Percentiles rank a stretch among this genome's conserved stretches.
phyloP scores from a whole-genome alignment of 768 basidiomycete species.

The Trametes meyenii region DNA sequence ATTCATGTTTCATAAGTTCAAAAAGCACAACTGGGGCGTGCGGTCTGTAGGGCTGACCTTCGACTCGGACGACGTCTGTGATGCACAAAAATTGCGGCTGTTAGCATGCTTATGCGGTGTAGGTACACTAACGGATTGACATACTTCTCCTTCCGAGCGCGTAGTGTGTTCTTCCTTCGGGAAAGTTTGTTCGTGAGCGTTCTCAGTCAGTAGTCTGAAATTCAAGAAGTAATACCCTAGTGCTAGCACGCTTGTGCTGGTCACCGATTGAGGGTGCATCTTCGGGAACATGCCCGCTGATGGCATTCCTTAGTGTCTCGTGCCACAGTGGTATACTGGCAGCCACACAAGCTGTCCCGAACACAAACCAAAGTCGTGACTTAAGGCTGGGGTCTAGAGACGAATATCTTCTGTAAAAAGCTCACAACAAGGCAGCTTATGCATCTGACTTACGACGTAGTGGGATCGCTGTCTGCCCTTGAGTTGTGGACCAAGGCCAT shows the following conservation, averaged over 20 bases:
- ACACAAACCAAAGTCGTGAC: conserved; percentile 3
- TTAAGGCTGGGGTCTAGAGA: neutral
- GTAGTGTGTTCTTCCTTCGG: too few relatives aligned
- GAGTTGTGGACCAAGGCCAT: neutral
- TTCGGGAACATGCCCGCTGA: neutral
- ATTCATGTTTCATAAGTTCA: neutral
- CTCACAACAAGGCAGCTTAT: neutral
- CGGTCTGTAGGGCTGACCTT: neutral
- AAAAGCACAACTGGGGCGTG: neutral
- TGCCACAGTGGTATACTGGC: conserved; percentile 8
- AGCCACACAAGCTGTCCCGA: conserved; percentile 5
- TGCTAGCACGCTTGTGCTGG: too few relatives aligned
- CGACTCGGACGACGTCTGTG: neutral
- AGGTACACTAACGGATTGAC: neutral
- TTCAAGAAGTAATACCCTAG: neutral
- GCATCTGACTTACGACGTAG: neutral
- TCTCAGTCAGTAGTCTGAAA: too few relatives aligned
- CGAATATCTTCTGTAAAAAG: too few relatives aligned
- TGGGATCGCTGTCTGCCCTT: neutral
- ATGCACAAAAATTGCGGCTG: too few relatives aligned
- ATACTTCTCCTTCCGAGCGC: neutral
- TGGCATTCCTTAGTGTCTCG: neutral
- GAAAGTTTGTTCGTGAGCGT: too few relatives aligned
- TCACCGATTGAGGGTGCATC: neutral
- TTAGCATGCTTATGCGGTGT: too few relatives aligned